Percentiles rank a stretch among this genome's conserved stretches.
Evolutionary conservation across 768 basidiomycete species (phyloP).

Genomic region (Kondoa subrosea): DNA sequence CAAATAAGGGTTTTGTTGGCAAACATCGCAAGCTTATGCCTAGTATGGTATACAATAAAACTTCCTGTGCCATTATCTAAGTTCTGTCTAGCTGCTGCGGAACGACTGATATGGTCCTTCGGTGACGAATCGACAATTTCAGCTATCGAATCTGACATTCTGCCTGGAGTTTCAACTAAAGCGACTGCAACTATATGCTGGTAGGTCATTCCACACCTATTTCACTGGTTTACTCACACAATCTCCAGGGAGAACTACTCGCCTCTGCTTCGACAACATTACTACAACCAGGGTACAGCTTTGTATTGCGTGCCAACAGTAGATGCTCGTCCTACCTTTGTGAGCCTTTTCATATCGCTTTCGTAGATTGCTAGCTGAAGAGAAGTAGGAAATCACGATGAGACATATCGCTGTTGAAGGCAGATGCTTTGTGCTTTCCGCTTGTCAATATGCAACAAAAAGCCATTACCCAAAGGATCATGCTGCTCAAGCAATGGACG

Average conservation of each 20-base stretch:
- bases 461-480: not conserved
- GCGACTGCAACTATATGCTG: conserved; percentile 6
- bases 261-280: conserved; percentile 18
- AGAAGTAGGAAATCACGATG: conserved; percentile 44
- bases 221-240: conserved; percentile 18
- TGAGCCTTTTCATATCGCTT: not conserved
- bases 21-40: conserved; percentile 45
- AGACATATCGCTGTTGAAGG: conserved; percentile 51
- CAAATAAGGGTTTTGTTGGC: conserved; percentile 9
- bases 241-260: conserved; percentile 6
- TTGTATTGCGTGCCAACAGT: conserved; percentile 18
- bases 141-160: conserved; percentile 34
- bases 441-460: conserved; percentile 13
- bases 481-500: not conserved
- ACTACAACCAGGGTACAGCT: conserved; percentile 19
- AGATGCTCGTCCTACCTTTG: conserved; percentile 10
- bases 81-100: conserved; percentile 34
- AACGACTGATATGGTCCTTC: conserved; percentile 33
- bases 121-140: conserved; percentile 18
- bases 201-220: conserved; percentile 1
- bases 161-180: not conserved
- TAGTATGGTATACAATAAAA: conserved; percentile 38
- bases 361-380: not conserved
- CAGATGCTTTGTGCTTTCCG: conserved; percentile 50
- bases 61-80: conserved; percentile 41